A percentile compares a stretch with the other conserved stretches of the same genome.
These are phyloP conservation scores for Pyronema domesticum DNA, from an alignment of 495 filamentous ascomycete species.

Conservation along the genomic window DNA sequence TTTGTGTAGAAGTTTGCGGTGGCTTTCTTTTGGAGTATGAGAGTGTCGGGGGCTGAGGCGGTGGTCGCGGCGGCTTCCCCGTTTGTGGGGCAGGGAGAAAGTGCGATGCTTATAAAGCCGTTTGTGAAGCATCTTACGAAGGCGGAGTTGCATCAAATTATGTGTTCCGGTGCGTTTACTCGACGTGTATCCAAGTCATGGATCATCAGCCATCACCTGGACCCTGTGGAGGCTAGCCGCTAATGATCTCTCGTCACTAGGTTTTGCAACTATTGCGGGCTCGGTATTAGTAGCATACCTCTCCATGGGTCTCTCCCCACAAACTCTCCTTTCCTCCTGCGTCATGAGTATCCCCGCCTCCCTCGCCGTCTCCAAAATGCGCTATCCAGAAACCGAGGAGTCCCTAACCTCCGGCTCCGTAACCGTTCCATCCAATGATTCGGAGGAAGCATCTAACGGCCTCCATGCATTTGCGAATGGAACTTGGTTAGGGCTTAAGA, in stretches of 20 bases:
- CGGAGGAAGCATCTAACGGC: slow-evolving; percentile 51
- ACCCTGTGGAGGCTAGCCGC: slow-evolving; percentile 42
- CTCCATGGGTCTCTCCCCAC: slow-evolving; percentile 56
- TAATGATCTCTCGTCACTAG: no score
- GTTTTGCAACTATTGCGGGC: slow-evolving; percentile 47
- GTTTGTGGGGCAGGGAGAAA: slow-evolving; percentile 88
- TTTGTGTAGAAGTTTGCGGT: slow-evolving; percentile 66
- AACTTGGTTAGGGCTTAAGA: slow-evolving; percentile 75
- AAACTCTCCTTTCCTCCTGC: slow-evolving; percentile 76
- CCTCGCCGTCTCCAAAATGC: slow-evolving; percentile 68
- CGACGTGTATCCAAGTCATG: no score
- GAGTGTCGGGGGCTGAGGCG: slow-evolving; percentile 77
- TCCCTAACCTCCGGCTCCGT: slow-evolving; percentile 62
- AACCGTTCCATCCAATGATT: slow-evolving; percentile 54
- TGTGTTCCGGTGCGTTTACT: slow-evolving; percentile 46
- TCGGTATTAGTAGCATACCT: slow-evolving; percentile 72
- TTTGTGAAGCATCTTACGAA: slow-evolving; percentile 67
- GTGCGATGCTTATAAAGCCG: slow-evolving; percentile 74
- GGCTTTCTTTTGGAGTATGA: slow-evolving; percentile 79
- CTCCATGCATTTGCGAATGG: slow-evolving; percentile 78
- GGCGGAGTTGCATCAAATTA: slow-evolving; percentile 77
- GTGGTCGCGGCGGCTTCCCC: slow-evolving; percentile 86
- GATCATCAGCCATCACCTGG: no score
- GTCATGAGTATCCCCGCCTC: slow-evolving; percentile 89
- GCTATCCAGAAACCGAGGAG: slow-evolving; percentile 78